phyloP scores from a whole-genome alignment of 2,329 filamentous ascomycete species.

The Colletotrichum cordylinicola region DNA sequence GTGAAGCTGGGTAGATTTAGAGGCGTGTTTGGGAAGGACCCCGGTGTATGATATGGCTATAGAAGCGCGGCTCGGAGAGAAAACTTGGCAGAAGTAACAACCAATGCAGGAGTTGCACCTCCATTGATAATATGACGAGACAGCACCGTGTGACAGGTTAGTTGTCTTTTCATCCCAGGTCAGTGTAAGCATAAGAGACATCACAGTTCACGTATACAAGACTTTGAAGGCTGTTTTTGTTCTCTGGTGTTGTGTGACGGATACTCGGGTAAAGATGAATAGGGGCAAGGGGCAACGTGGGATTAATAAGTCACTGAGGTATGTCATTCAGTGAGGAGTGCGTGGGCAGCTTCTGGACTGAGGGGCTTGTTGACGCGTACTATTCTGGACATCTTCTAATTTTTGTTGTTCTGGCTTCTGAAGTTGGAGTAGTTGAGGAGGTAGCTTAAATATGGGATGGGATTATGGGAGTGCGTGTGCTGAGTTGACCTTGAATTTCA shows the following conservation, averaged over 20 bases:
- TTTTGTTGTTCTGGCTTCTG: fast-evolving
- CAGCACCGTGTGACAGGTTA: neutral
- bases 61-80: fast-evolving
- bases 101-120: no score
- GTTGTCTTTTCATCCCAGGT: fast-evolving
- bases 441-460: no score
- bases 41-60: fast-evolving
- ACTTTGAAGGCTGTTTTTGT: neutral
- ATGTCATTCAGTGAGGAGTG: neutral
- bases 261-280: fast-evolving
- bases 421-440: neutral
- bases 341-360: neutral
- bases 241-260: no score
- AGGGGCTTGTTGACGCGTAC: neutral
- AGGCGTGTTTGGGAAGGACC: fast-evolving
- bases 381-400: neutral
- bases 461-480: no score
- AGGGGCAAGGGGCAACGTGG: fast-evolving
- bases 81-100: neutral
- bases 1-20: neutral
- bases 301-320: fast-evolving
- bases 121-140: no score
- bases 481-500: no score
- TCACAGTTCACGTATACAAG: fast-evolving
- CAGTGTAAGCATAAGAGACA: fast-evolving